Conservation (phyloP, 2,329 filamentous ascomycete genomes). For the Aureobasidium namibiae region DNA sequence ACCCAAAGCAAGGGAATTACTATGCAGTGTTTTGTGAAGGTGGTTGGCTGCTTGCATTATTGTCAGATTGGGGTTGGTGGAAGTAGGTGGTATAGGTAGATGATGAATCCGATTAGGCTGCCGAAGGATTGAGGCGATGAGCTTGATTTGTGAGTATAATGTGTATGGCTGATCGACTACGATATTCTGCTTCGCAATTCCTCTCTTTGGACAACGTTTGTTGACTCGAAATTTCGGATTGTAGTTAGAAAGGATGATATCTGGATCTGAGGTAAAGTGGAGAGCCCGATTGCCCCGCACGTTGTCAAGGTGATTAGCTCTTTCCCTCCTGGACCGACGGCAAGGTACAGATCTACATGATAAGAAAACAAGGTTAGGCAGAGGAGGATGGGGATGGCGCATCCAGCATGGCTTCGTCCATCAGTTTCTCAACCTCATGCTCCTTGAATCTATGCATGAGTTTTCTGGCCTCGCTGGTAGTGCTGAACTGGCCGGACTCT, state of each 20-base stretch:
- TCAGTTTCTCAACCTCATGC: conserved; percentile 57
- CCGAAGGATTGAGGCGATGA: no score
- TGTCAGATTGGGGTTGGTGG: background rate
- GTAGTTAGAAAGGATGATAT: background rate
- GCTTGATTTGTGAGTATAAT: background rate
- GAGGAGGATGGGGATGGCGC: conserved; percentile 12
- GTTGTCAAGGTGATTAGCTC: background rate
- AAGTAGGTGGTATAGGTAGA: no score
- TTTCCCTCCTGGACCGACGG: background rate
- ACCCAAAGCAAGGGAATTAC: conserved; percentile 43
- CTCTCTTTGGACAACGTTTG: background rate
- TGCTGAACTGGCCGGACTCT: conserved; percentile 42
- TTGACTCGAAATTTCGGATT: background rate
- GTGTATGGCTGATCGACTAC: background rate
- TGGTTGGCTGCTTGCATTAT: conserved; percentile 48
- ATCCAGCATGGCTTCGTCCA: conserved; percentile 48
- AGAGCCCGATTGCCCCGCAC: background rate
- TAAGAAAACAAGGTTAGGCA: background rate
- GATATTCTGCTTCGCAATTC: background rate
- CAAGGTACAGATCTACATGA: background rate
- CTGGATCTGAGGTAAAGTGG: background rate
- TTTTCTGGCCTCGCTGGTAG: conserved; percentile 54
- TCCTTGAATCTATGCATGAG: conserved; percentile 70
- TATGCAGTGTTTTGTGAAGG: conserved; percentile 43
- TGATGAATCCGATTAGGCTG: background rate